phyloP scores from a whole-genome alignment of 2,329 filamentous ascomycete genomes.

The Rosellinia necatrix region DNA sequence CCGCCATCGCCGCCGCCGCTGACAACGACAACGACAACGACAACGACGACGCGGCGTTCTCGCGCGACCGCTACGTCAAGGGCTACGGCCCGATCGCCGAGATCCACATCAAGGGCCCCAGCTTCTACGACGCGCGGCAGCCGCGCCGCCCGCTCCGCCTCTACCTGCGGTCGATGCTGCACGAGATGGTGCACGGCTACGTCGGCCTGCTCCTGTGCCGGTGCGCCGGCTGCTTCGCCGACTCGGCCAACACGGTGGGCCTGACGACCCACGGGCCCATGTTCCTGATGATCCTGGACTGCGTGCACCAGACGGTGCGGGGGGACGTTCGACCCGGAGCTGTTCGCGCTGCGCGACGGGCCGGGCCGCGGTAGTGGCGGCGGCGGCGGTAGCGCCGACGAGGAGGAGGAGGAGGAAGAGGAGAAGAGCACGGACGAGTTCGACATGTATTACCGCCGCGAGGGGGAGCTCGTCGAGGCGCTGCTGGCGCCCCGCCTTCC shows the following conservation, averaged over 20 bases:
- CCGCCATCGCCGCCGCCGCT: too few species aligned
- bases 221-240: neutral
- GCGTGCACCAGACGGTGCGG: neutral
- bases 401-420: too few species aligned
- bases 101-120: neutral
- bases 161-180: conserved; percentile 3
- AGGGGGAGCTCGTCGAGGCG: too few species aligned
- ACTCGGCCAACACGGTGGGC: neutral
- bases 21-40: too few species aligned
- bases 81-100: neutral
- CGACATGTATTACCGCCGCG: too few species aligned
- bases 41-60: neutral
- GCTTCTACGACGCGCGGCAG: neutral
- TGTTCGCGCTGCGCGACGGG: too few species aligned
- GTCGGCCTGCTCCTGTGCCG: neutral
- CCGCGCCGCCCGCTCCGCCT: neutral
- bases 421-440: too few species aligned
- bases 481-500: too few species aligned
- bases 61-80: neutral
- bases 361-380: neutral
- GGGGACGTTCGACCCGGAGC: conserved; percentile 2
- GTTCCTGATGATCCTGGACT: conserved; percentile 12
- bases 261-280: neutral
- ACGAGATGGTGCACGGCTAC: conserved; percentile 24
- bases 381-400: too few species aligned